phyloP scores from a whole-genome alignment of 2,329 filamentous ascomycete genomes.

The Beauveria varroae region DNA sequence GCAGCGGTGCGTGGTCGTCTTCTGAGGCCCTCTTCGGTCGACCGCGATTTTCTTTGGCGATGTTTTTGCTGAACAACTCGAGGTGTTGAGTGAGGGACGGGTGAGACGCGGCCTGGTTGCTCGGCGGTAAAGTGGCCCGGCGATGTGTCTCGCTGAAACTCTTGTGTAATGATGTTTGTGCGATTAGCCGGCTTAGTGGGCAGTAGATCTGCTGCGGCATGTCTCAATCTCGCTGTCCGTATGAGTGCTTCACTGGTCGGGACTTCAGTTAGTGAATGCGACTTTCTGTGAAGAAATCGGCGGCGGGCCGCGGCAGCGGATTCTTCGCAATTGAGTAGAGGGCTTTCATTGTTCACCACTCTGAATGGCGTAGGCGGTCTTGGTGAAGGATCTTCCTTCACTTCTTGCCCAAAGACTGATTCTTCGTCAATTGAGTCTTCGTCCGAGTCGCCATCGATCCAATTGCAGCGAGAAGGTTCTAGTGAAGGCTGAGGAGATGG shows the following conservation, averaged over 20 bases:
- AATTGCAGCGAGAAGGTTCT: slow-evolving; percentile 23
- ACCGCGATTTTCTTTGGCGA: neutral
- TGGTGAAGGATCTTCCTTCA: slow-evolving; percentile 19
- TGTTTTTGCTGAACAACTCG: slow-evolving; percentile 7
- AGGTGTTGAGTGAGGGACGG: neutral
- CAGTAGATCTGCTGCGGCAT: neutral
- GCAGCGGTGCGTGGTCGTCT: neutral
- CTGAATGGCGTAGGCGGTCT: slow-evolving; percentile 22
- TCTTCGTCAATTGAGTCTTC: slow-evolving; percentile 18
- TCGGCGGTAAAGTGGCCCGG: neutral
- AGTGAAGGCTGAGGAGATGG: slow-evolving; percentile 20
- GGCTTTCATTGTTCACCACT: slow-evolving; percentile 10
- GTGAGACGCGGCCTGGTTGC: neutral
- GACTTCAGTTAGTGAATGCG: slow-evolving; percentile 17
- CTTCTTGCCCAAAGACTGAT: slow-evolving; percentile 10
- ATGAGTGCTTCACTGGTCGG: neutral
- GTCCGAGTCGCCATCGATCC: slow-evolving; percentile 32
- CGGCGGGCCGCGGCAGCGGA: neutral
- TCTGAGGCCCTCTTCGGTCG: neutral
- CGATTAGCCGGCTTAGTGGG: neutral
- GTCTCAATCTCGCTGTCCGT: neutral
- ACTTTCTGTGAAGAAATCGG: slow-evolving; percentile 16
- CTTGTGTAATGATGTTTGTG: neutral
- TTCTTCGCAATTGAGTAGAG: neutral
- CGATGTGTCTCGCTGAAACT: neutral